These are phyloP conservation scores for Lactifluus hygrophoroides DNA, from an alignment of 768 basidiomycete species.

Conservation along the genomic window DNA sequence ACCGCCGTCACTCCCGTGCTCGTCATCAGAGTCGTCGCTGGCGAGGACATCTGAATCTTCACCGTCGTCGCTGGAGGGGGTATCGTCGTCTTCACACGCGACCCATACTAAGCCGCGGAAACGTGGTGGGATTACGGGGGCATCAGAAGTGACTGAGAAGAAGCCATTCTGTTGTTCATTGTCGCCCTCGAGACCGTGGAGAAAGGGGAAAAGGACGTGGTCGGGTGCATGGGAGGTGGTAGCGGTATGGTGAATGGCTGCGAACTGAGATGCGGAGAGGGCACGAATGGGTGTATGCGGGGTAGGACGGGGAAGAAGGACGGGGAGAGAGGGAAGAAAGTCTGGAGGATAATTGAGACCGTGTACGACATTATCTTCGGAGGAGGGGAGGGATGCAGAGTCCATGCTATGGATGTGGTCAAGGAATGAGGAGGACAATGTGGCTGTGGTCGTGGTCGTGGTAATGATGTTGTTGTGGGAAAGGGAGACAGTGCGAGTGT, in stretches of 20 bases:
- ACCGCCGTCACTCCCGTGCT: slow-evolving; percentile 16
- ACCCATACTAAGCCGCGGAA: slow-evolving; percentile 77
- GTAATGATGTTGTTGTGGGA: slow-evolving; percentile 3
- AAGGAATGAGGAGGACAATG: neutral
- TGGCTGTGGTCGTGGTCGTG: neutral
- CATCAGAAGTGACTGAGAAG: slow-evolving; percentile 40
- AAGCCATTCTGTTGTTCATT: slow-evolving; percentile 75
- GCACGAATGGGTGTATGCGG: slow-evolving; percentile 36
- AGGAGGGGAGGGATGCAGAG: neutral
- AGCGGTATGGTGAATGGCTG: slow-evolving; percentile 53
- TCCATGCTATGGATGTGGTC: slow-evolving; percentile 2
- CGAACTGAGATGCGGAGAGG: slow-evolving; percentile 41
- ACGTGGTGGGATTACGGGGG: slow-evolving; percentile 29
- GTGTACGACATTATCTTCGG: slow-evolving; percentile 11
- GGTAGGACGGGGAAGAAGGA: slow-evolving; percentile 29
- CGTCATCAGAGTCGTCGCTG: slow-evolving; percentile 25
- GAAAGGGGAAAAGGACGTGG: slow-evolving; percentile 76
- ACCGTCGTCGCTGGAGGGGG: slow-evolving; percentile 25
- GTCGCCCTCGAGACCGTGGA: slow-evolving; percentile 79
- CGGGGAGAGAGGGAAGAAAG: slow-evolving; percentile 24
- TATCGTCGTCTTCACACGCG: slow-evolving; percentile 58
- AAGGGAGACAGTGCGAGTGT: neutral
- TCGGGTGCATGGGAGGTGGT: slow-evolving; percentile 69
- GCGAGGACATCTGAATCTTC: slow-evolving; percentile 24
- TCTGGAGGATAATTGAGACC: slow-evolving; percentile 23